These are phyloP conservation scores for Pseudonitzschia delicatissima DNA, from an alignment of 108 stramenopile species.

Conservation along the genomic window DNA sequence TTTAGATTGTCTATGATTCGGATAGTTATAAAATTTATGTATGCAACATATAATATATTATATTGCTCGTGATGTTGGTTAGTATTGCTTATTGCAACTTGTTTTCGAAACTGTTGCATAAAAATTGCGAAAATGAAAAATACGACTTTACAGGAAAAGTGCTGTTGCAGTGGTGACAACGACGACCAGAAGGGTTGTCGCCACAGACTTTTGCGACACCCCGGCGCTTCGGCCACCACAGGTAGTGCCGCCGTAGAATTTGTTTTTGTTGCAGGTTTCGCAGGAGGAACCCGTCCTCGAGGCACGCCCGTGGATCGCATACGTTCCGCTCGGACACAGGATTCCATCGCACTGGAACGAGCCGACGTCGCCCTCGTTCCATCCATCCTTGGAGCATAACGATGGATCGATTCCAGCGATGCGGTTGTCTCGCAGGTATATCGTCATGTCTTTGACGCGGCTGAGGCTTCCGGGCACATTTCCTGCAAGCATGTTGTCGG, in stretches of 20 bases:
- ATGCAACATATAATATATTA: too few relatives aligned
- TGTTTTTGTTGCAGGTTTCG: constrained; percentile 37
- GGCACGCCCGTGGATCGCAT: constrained; percentile 34
- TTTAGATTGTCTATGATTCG: too few relatives aligned
- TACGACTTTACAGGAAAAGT: background rate
- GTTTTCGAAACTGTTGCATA: too few relatives aligned
- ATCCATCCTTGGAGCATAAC: constrained; percentile 53
- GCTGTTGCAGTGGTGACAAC: background rate
- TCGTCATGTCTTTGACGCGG: constrained; percentile 51
- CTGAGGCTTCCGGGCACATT: constrained; percentile 41
- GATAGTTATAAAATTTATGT: too few relatives aligned
- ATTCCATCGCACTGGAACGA: constrained; percentile 68
- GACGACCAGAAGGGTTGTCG: background rate
- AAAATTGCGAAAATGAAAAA: background rate
- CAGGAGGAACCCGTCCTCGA: constrained; percentile 23
- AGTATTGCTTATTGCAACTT: too few relatives aligned
- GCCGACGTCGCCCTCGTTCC: constrained; percentile 70
- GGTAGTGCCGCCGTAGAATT: constrained; percentile 46
- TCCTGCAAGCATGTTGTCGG: constrained; percentile 24
- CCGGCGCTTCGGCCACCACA: constrained; percentile 21
- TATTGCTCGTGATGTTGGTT: too few relatives aligned
- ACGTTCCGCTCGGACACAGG: constrained; percentile 62
- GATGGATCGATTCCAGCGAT: constrained; percentile 42
- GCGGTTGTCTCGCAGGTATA: constrained; percentile 68
- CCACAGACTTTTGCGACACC: background rate